Percentiles rank a stretch among this genome's conserved stretches.
phyloP scores from a whole-genome alignment of 2,329 filamentous ascomycete species.

The Alternaria panax region DNA sequence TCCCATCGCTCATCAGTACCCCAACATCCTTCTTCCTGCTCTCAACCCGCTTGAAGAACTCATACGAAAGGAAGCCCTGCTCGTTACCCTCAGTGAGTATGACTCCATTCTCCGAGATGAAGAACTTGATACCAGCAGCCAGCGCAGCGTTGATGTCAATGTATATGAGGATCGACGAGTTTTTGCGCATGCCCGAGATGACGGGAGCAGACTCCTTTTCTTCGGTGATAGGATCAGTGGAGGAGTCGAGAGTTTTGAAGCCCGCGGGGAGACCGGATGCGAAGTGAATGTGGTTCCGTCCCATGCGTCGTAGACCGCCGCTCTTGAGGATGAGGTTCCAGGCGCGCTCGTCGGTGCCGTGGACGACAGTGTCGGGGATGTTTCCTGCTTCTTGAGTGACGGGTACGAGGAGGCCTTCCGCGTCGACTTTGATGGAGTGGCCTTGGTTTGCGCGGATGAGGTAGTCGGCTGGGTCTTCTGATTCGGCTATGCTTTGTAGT shows the following conservation, averaged over 20 bases:
- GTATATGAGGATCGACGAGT: constrained; percentile 71
- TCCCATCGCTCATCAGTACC: constrained; percentile 74
- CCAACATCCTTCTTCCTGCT: constrained; percentile 67
- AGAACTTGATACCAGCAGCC: constrained; percentile 70
- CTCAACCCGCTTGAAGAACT: constrained; percentile 75
- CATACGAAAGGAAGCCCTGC: constrained; percentile 47
- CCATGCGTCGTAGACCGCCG: constrained; percentile 83
- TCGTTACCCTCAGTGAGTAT: constrained; percentile 59
- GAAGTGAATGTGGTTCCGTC: constrained; percentile 88
- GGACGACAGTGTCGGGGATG: constrained; percentile 74
- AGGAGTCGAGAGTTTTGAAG: constrained; percentile 38
- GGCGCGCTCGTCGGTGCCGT: constrained; percentile 86
- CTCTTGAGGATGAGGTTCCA: constrained; percentile 77
- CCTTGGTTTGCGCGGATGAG: constrained; percentile 96
- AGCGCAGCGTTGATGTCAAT: constrained; percentile 75
- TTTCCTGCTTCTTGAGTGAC: constrained; percentile 63
- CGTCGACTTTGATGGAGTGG: constrained; percentile 80
- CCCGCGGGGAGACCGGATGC: constrained; percentile 72
- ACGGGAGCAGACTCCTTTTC: constrained; percentile 56
- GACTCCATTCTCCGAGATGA: constrained; percentile 63
- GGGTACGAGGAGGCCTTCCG: constrained; percentile 73
- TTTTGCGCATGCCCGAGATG: constrained; percentile 80
- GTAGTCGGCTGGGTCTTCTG: constrained; percentile 68
- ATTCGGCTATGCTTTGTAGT: constrained; percentile 20
- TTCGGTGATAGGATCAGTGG: constrained; percentile 29